Evolutionary conservation across 75 land plant genomes (phyloP).

Genomic region (Adiantum capillusveneris): DNA sequence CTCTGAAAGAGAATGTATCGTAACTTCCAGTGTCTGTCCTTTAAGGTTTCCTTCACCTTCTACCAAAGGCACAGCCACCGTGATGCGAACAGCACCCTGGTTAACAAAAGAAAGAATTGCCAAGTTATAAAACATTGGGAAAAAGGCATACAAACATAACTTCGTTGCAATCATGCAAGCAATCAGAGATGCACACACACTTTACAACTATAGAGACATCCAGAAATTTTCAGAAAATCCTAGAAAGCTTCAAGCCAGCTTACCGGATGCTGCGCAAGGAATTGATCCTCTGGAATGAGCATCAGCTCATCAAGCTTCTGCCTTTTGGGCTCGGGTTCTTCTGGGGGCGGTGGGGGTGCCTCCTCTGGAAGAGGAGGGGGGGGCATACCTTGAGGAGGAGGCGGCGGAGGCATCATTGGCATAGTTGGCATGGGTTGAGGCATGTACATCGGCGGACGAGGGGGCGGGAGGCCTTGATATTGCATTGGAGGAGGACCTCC

Average conservation of each 20-base stretch:
- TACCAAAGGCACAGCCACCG: slow-evolving; percentile 67
- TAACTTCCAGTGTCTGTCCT: slow-evolving; percentile 81
- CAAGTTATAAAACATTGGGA: background rate
- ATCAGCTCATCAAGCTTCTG: slow-evolving; percentile 70
- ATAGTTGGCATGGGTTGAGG: slow-evolving; percentile 42
- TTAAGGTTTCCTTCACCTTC: slow-evolving; percentile 92
- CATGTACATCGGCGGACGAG: slow-evolving; percentile 39
- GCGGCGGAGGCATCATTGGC: slow-evolving; percentile 72
- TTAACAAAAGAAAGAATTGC: background rate
- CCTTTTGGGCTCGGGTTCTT: slow-evolving; percentile 96
- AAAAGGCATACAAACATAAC: background rate
- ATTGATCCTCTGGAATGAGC: slow-evolving; percentile 93
- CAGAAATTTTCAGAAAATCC: too few relatives aligned
- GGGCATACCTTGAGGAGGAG: slow-evolving; percentile 68
- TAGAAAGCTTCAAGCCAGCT: too few relatives aligned
- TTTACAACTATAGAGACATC: too few relatives aligned
- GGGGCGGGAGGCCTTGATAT: slow-evolving; percentile 27
- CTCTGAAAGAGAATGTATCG: slow-evolving; percentile 75
- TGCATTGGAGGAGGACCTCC: background rate
- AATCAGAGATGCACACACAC: too few relatives aligned
- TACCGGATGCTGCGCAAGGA: slow-evolving; percentile 93
- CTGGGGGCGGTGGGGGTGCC: slow-evolving; percentile 89
- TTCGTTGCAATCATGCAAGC: too few relatives aligned
- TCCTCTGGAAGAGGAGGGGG: slow-evolving; percentile 86
- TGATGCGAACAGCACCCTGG: slow-evolving; percentile 79